Base-by-base conservation (phyloP, 495 filamentous ascomycete species). In the Podospora sp. region DNA sequence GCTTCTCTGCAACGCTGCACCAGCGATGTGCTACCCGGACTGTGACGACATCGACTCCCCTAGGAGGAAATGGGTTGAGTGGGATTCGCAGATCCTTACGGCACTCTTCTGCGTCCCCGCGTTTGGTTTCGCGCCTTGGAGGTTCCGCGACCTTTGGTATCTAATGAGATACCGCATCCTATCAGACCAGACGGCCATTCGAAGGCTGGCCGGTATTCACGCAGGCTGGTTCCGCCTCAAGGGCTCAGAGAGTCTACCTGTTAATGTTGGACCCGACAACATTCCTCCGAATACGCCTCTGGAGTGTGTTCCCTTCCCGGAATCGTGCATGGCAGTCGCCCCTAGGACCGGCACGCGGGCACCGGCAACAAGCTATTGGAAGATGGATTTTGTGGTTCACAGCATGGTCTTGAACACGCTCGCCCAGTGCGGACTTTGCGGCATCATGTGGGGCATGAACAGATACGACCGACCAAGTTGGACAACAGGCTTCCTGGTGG, bases 91-190 rank as follows among this genome's bases (percentile, higher is more conserved):
- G 72, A 90, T 96, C 66, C 82, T 96, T 20, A 97, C 90, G 69
- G 90, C 82, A 0, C 85, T 96, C 0, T 96, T 97, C 83, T 94
- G 92, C 79, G 88, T 96, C 3, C 92, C 92, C 3, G 91, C 90
- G 5, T 93, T 94, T 68, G 92, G 93, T 0, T 83, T 95, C 7
- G 88, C 90, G 5, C 92, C 93, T 0, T 97, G 93, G 93, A 83
- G 92, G 18, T 90, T 95, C 71, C 84, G 92, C 0, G 93, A 97
- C 72, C 78, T 89, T 14, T 96, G 87, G 71, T 90, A 85, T 70
- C 81, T 91, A 29, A 72, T 90, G 3, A 76, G 80, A 66, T 95
- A 86, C 79, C 85, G 92, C 1, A 56, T 90, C 2, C 65, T 72
- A 18, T 78, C 80, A 14, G 81, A 86, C 1, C 71, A 81, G n/a